Base-by-base conservation (phyloP, 202 grass and related monocot genomes). In the Schoenoplectus triqueter region DNA sequence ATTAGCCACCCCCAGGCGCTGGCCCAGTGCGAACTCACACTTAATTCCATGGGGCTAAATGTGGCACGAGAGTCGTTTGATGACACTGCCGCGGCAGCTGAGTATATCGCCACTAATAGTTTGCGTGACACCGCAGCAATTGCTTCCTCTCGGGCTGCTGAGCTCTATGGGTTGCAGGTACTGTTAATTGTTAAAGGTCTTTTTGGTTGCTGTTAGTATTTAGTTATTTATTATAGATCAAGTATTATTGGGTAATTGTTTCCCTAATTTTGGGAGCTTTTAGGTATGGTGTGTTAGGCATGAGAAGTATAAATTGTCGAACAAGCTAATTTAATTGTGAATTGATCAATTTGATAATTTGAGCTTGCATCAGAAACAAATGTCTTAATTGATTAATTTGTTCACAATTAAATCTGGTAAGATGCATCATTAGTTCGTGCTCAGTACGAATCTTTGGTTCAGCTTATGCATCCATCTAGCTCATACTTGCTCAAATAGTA, bases 1-100 rank as follows among this genome's bases (percentile, higher is more conserved):
- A 94, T 97, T 77, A 92, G 90, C 56, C 94, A 97, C 74, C 92
- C 90, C 49, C 94, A 97, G 86, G 94, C 94, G 5, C 90, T 97
- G 3, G 89, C 94, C 0, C 92, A 97, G 89, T 94, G 94, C 82
- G 94, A 97, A 81, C 87, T 91, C 82, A 97, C 94, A 4, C 92
- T 97, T 66, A 94, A 87, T 62, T 86, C 88, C 78, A 91, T 97
- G 87, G 94, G 94, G 3, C 92, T 94, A 82, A 94, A 94, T 87
- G 92, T 97, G 1, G 92, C 90, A 0, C 88, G 94, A 51, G 94
- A 97, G 87, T 90, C 94, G n/a, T 92, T 90, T 66, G 92, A 97
- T 86, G 94, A 97, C 82, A 94, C 94, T 2, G 92, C 94, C 0
- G 94, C 88, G 1, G 94, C 94, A 5, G 94, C 92, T 48, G 92